A percentile compares a stretch with the other conserved stretches of the same genome.
These are phyloP conservation scores for Albugo laibachii DNA, from an alignment of 352 stramenopile genomes.

Conservation along the genomic window DNA sequence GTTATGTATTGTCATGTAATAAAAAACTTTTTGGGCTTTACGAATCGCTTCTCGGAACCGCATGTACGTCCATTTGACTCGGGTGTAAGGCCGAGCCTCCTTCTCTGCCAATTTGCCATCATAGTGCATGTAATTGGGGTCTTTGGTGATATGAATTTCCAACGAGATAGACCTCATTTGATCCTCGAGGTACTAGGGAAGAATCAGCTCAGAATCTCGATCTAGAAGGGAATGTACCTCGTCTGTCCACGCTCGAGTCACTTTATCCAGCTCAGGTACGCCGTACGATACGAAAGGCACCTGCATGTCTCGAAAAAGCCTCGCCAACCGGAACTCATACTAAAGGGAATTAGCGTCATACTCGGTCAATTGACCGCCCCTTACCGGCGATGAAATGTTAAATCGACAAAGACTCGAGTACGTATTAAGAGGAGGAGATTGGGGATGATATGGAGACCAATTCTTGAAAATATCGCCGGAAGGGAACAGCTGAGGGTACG, in stretches of 20 bases:
- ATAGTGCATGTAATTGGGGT: conserved; percentile 93
- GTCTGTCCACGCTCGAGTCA: conserved; percentile 69
- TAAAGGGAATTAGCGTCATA: conserved; percentile 9
- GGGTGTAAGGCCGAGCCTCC: conserved; percentile 19
- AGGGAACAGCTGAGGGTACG: conserved; percentile 51
- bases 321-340: conserved; percentile 63
- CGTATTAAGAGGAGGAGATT: conserved; percentile 10
- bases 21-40: background rate
- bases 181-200: conserved; percentile 20
- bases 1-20: too few species aligned
- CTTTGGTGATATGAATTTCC: conserved; percentile 51
- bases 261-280: conserved; percentile 64
- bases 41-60: conserved; percentile 25
- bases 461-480: conserved; percentile 52
- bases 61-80: conserved; percentile 30
- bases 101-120: conserved; percentile 17
- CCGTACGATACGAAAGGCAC: conserved; percentile 87
- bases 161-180: conserved; percentile 14
- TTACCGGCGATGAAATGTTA: conserved; percentile 29
- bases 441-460: conserved; percentile 50
- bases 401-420: conserved; percentile 48
- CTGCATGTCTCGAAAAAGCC: conserved; percentile 82
- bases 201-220: background rate
- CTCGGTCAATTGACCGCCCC: background rate
- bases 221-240: conserved; percentile 8